Conservation (phyloP, 2,329 filamentous ascomycete species). For the Epichloe brachyelytri region DNA sequence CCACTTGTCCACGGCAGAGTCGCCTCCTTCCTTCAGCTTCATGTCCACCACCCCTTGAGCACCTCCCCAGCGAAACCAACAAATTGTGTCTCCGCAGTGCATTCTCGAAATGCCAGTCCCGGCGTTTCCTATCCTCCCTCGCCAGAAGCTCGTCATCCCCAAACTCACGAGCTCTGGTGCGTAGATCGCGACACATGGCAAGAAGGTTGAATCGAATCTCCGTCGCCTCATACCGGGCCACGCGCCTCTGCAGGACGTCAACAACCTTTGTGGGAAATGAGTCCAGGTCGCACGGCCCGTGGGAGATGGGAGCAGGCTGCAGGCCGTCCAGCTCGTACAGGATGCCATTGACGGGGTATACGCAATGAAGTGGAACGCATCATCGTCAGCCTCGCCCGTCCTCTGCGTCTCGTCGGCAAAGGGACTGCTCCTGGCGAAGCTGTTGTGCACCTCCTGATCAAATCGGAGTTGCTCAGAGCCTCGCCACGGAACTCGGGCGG, state of each 20-base stretch:
- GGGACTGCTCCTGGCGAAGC: conserved; percentile 75
- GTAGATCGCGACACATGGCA: conserved; percentile 77
- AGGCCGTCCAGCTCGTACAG: conserved; percentile 94
- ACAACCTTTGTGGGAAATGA: conserved; percentile 73
- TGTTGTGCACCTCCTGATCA: conserved; percentile 77
- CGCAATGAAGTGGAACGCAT: conserved; percentile 95
- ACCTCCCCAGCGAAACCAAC: conserved; percentile 89
- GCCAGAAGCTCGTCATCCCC: conserved; percentile 70
- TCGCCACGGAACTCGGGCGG: conserved; percentile 58
- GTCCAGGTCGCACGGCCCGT: conserved; percentile 58
- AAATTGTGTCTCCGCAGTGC: conserved; percentile 81
- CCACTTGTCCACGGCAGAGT: conserved; percentile 59
- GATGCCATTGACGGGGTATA: conserved; percentile 68
- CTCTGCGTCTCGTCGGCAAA: conserved; percentile 80
- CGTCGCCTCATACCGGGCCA: conserved; percentile 68
- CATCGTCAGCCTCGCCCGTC: conserved; percentile 62
- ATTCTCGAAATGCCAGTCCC: conserved; percentile 91
- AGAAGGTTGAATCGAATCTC: conserved; percentile 96
- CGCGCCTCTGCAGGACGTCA: conserved; percentile 70
- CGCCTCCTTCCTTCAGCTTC: conserved; percentile 56
- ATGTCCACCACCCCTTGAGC: conserved; percentile 66
- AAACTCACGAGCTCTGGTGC: conserved; percentile 63
- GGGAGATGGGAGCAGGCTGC: conserved; percentile 82
- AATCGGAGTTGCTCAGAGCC: conserved; percentile 48
- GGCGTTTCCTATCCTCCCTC: conserved; percentile 70